Evolutionary conservation across 768 basidiomycete genomes (phyloP).

Genomic region (Boletus subcaerulescens): DNA sequence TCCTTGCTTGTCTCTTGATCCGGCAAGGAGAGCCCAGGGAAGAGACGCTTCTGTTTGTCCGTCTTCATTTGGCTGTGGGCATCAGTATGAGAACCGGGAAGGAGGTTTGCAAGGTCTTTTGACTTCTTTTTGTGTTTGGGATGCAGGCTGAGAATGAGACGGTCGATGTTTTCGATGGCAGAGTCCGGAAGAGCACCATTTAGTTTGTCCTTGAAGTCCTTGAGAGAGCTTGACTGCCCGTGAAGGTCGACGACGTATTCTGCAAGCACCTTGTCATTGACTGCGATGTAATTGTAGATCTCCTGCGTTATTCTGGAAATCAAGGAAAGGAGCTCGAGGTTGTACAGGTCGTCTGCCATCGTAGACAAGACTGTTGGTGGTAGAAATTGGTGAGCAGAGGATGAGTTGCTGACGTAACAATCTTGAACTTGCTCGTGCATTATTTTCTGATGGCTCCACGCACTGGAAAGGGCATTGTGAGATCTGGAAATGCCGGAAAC

Average conservation of each 20-base stretch:
- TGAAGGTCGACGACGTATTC: conserved; percentile 94
- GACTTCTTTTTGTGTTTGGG: conserved; percentile 88
- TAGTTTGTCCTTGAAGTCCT: conserved; percentile 79
- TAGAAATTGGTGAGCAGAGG: neutral
- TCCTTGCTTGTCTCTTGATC: conserved; percentile 73
- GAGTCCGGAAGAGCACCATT: conserved; percentile 82
- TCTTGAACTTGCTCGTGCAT: neutral
- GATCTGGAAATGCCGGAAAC: conserved; percentile 89
- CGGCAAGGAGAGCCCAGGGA: conserved; percentile 85
- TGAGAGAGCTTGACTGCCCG: conserved; percentile 72
- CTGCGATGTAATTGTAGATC: conserved; percentile 79
- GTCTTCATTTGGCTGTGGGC: conserved; percentile 44
- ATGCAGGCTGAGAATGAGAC: conserved; percentile 90
- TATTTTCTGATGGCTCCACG: conserved; percentile 49
- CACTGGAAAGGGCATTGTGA: conserved; percentile 63
- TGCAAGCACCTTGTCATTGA: conserved; percentile 90
- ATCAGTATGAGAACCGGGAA: conserved; percentile 30
- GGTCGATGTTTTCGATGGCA: conserved; percentile 90
- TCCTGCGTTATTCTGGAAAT: conserved; percentile 92
- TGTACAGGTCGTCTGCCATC: conserved; percentile 83
- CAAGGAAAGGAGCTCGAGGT: conserved; percentile 90
- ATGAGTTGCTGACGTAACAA: conserved; percentile 21
- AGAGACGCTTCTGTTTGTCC: conserved; percentile 80
- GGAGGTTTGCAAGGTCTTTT: conserved; percentile 36
- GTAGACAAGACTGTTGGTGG: conserved; percentile 1